Base-by-base conservation (phyloP, 345 rosid genomes). In the Rhodamnia rubescens region DNA sequence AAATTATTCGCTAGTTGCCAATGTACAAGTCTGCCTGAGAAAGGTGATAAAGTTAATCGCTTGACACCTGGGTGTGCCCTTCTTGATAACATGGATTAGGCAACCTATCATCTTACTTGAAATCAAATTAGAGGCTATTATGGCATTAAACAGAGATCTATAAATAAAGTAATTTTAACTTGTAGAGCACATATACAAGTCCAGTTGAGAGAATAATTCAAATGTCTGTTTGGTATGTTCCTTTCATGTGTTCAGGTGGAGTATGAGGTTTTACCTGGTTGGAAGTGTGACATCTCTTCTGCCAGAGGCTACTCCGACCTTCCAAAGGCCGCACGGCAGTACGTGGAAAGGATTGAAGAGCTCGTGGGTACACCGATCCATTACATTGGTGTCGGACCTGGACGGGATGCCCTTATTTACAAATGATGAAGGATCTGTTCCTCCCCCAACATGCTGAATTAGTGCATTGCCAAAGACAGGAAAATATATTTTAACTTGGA, bases 361-460 rank as follows among this genome's bases (percentile, higher is more conserved):
- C 96, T 96, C 0, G 95, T 96, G 40, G 99, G 96, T 7, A 93
- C 93, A 44, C 96, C 97, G 2, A 84, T 97, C 85, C 91, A 95
- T 88, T 97, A 94, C 89, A 95, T 97, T 55, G 99, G 99, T 61
- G 92, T 94, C 8, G 99, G 98, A 7, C 98, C 99, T 0, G 96
- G 98, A 57, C 96, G 99, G 53, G 96, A 95, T 69, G 99, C 99
- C 59, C 98, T 97, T 83, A 95, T 95, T 84, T 90, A 83, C 89
- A 97, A 95, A 86, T 97, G 89, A 91, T 88, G 22, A 80, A 10
- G 78, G 29, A 69, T 69, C 47, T 20, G 0, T 69, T 20, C 80
- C 80, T 56, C 47, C 14, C 14, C 26, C 3, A 36, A 8, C 80
- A 36, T 9, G 53, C 55, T 26, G 59, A n/a, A 84, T 20, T 53